Base-by-base conservation (phyloP, 306 rosid genomes). In the Echinosophora koreensis region DNA sequence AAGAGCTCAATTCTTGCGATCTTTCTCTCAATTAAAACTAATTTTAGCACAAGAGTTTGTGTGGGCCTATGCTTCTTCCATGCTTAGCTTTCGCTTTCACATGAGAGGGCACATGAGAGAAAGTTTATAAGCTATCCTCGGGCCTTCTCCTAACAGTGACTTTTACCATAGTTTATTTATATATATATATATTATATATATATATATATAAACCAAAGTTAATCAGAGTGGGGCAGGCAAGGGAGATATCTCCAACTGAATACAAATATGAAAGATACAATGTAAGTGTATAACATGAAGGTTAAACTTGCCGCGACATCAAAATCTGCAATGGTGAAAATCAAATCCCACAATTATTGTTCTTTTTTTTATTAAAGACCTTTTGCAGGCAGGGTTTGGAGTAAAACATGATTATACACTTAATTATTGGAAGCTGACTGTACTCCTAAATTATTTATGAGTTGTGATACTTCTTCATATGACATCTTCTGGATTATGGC, bases 331-430 rank as follows among this genome's bases (percentile, higher is more conserved):
- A 66, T 22, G 44, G 38, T 44, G 38, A 66, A 66, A 42, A 66
- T 42, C 55, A 16, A 14, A 64, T 1, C 42, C 52, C 55, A 5
- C 34, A 4, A 5, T 38, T 65, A 17, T 4, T 17, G 47, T 14
- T 73, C 10, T 30, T 73, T 41, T 15, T 32, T 35, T 75, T 63
- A 2, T 9, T 10, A 51, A 60, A 62, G 16, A 54, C 39, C 55
- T 58, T 74, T 73, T 18, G 47, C 30, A 6, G 15, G 64, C 27
- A 80, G 71, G 70, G 17, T 66, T 56, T n/a, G 4, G 64, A 34
- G 63, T 17, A 80, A 66, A 74, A 38, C 51, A 46, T 52, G 73
- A 75, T 41, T 74, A 38, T n/a, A 67, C 28, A 56, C 38, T 39
- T 42, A 56, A 46, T 35, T 44, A 46, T 27, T 46, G 46, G 10